phyloP scores from a whole-genome alignment of 1,284 basidiomycete genomes.

The Cryptococcus floricola region DNA sequence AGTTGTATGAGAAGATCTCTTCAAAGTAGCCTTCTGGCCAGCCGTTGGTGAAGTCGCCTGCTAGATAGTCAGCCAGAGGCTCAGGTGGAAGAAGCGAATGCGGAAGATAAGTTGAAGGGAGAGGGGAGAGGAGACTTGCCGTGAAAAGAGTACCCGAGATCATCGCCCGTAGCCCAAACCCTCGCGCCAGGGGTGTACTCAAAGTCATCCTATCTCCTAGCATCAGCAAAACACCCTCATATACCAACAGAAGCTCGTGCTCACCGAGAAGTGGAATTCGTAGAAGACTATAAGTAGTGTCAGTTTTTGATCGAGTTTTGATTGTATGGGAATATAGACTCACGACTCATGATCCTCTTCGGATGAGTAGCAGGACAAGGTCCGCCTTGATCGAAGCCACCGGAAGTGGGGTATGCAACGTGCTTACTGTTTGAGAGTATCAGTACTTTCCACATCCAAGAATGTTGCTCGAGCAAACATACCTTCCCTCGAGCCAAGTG shows the following conservation, averaged over 20 bases:
- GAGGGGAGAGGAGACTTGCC: conserved; percentile 2
- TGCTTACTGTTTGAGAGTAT: too few relatives aligned
- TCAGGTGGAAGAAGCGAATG: neutral
- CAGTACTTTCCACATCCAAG: too few relatives aligned
- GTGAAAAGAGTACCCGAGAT: conserved; percentile 18
- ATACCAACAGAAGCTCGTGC: neutral
- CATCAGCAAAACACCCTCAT: neutral
- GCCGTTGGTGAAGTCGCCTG: conserved; percentile 20
- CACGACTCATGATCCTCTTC: too few relatives aligned
- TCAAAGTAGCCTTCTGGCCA: conserved; percentile 16
- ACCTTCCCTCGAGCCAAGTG: too few relatives aligned
- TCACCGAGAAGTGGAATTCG: conserved; percentile 26
- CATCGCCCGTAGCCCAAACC: conserved; percentile 17
- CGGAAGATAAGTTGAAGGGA: neutral
- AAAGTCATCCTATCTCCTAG: conserved; percentile 5
- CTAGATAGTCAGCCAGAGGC: neutral
- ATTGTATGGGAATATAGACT: too few relatives aligned
- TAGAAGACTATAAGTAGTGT: conserved; percentile 19
- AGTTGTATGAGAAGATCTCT: conserved; percentile 13
- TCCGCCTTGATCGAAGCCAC: too few relatives aligned
- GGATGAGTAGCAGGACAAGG: too few relatives aligned
- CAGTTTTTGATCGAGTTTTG: neutral
- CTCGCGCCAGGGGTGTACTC: conserved; percentile 10
- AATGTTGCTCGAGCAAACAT: too few relatives aligned
- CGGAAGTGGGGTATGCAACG: too few relatives aligned